Evolutionary conservation across 2,329 filamentous ascomycete genomes (phyloP).

Genomic region (Paecilomyces dactylethromorphus): DNA sequence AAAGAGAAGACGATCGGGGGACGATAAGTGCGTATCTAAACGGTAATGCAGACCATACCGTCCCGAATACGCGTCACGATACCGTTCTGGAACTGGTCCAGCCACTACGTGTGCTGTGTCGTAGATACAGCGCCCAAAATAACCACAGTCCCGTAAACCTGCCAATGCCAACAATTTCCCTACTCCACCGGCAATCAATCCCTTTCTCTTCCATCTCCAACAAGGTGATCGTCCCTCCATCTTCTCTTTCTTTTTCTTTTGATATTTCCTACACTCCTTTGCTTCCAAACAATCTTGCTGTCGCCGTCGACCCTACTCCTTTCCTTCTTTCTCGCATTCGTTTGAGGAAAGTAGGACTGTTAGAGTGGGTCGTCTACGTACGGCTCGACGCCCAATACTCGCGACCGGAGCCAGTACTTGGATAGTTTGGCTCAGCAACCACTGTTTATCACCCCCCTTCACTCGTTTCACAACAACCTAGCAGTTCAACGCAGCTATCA

Average conservation of each 20-base stretch:
- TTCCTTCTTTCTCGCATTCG: constrained; percentile 19
- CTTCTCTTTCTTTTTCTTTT: constrained; percentile 17
- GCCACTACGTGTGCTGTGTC: not conserved
- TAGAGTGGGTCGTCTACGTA: not conserved
- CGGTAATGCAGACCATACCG: not conserved
- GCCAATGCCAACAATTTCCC: constrained; percentile 19
- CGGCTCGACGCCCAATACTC: constrained; percentile 7
- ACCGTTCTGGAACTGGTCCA: not conserved
- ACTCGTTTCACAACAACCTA: constrained; percentile 22
- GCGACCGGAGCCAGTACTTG: constrained; percentile 11
- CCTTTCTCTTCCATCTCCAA: constrained; percentile 17
- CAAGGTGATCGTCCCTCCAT: constrained; percentile 10
- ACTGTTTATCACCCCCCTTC: constrained; percentile 13
- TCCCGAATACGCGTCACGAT: not conserved
- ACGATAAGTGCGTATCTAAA: not conserved
- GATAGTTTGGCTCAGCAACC: constrained; percentile 21
- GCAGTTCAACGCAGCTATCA: constrained; percentile 4
- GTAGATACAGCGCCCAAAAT: constrained; percentile 20
- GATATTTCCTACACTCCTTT: constrained; percentile 17
- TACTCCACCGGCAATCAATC: constrained; percentile 18
- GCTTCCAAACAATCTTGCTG: constrained; percentile 5
- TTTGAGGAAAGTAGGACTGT: constrained; percentile 16
- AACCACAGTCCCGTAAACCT: constrained; percentile 16
- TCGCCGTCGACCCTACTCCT: constrained; percentile 11
- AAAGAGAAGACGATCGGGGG: not conserved